phyloP scores from a whole-genome alignment of 2,329 filamentous ascomycete species.

The Neonectria ditissima region DNA sequence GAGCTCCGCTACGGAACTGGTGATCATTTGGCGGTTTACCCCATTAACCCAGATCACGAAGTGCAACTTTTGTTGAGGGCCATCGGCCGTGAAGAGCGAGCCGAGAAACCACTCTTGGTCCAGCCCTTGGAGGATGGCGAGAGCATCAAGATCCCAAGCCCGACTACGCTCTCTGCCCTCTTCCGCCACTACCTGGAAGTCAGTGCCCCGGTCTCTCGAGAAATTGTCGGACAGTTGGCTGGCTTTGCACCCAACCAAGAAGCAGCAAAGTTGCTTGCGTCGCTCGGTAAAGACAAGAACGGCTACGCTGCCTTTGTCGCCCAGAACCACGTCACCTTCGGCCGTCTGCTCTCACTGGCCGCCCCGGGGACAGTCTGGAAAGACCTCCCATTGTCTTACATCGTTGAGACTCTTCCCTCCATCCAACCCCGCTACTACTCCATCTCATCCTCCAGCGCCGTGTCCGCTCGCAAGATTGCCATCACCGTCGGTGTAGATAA shows the following conservation, averaged over 20 bases:
- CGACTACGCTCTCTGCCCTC: conserved; percentile 53
- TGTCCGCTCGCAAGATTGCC: conserved; percentile 39
- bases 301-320: conserved; percentile 34
- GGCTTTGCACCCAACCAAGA: conserved; percentile 67
- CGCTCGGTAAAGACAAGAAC: conserved; percentile 37
- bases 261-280: conserved; percentile 40
- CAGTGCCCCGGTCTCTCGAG: conserved; percentile 49
- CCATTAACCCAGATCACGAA: conserved; percentile 53
- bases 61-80: conserved; percentile 46
- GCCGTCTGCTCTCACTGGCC: conserved; percentile 37
- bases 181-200: conserved; percentile 62
- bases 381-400: conserved; percentile 57
- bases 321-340: conserved; percentile 44
- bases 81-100: conserved; percentile 39
- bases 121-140: conserved; percentile 36
- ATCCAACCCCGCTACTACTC: conserved; percentile 68
- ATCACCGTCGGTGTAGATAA: conserved; percentile 41
- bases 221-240: conserved; percentile 50
- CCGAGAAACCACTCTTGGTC: conserved; percentile 42
- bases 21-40: conserved; percentile 55
- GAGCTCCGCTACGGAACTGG: conserved; percentile 53
- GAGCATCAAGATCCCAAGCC: conserved; percentile 50
- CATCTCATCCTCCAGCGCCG: conserved; percentile 67
- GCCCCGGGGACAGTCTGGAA: conserved; percentile 37
- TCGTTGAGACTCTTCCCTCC: conserved; percentile 67